Base-by-base conservation (phyloP, 495 filamentous ascomycete species). In the Aspergillus nidulans region DNA sequence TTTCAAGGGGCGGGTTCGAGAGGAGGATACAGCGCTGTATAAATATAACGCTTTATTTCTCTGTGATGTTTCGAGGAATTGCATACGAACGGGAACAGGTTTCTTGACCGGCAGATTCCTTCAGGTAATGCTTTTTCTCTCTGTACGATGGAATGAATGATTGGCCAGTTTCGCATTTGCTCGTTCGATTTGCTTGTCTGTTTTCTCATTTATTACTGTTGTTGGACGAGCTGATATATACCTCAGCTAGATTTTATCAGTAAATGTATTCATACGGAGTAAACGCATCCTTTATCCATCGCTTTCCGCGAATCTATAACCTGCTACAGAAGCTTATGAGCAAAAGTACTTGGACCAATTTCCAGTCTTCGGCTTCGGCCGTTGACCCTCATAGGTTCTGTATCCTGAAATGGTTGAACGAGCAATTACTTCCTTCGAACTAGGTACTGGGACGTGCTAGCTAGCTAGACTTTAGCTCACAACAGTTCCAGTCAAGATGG, bases 21-120 rank as follows among this genome's bases (percentile, higher is more conserved):
- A 62, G 92, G 91, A 9, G 94, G 92, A 1, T 98, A 98, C 70
- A 95, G 90, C 65, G 94, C 92, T 28, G 92, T 98, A 51, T 98
- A 55, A 43, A 43, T 42, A 18, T 41, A 48, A 25, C 38, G 8
- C 47, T 24, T 21, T 50, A 16, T 44, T 34, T 39, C 21, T 49
- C 36, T 24, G n/a, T 45, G 36, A 34, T 40, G 12, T 49, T 36
- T 45, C 34, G 24, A 6, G 20, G 5, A 20, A 53, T n/a, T n/a
- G 41, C 51, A 46, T 53, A 45, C 19, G 4, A 12, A 25, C 16
- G 8, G 15, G 43, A 54, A 5, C 20, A 43, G 20, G 40, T 34
- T 23, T 20, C 12, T 43, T 45, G 15, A 23, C 16, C 46, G 34
- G 18, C 40, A 24, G 32, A 18, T 42, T 21, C 18, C 42, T 30